Evolutionary conservation across 352 stramenopile species (phyloP).

Genomic region (Globisporangium cylindrosporum): DNA sequence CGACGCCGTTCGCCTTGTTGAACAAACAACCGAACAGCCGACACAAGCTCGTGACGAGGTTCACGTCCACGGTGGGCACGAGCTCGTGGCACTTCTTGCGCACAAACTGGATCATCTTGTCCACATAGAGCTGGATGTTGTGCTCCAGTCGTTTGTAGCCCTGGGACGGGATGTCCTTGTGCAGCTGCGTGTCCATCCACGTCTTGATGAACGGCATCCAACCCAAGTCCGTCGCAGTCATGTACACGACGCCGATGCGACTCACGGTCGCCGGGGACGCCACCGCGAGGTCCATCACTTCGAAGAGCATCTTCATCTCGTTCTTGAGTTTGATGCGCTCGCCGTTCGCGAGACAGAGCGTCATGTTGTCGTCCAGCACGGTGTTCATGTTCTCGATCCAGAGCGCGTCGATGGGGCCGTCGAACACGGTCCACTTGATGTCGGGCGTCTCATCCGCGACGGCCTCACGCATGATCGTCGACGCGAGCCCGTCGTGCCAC

Average conservation of each 20-base stretch:
- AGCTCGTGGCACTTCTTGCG: conserved; percentile 77
- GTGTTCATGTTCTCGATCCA: conserved; percentile 98
- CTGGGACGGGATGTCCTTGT: conserved; percentile 34
- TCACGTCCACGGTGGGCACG: conserved; percentile 89
- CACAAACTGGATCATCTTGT: conserved; percentile 76
- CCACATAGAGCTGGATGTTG: conserved; percentile 61
- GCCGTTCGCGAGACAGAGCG: conserved; percentile 91
- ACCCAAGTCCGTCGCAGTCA: conserved; percentile 82
- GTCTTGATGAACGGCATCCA: conserved; percentile 90
- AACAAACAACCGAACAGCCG: conserved; percentile 86
- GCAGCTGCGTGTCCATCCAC: conserved; percentile 77
- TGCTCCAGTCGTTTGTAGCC: conserved; percentile 36
- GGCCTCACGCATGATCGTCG: conserved; percentile 76
- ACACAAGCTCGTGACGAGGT: conserved; percentile 83
- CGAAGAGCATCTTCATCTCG: conserved; percentile 94
- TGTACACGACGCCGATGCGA: conserved; percentile 75
- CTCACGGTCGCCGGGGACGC: conserved; percentile 89
- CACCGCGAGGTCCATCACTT: conserved; percentile 91
- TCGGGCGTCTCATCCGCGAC: conserved; percentile 64
- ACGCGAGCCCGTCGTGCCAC: conserved; percentile 82
- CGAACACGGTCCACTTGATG: conserved; percentile 91
- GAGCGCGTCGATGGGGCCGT: conserved; percentile 92
- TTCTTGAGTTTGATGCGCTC: conserved; percentile 88
- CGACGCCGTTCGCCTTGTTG: conserved; percentile 33
- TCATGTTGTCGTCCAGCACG: conserved; percentile 95